Percentiles rank a stretch among this genome's conserved stretches.
phyloP scores from a whole-genome alignment of 306 rosid species.

The Bauhinia variegata region DNA sequence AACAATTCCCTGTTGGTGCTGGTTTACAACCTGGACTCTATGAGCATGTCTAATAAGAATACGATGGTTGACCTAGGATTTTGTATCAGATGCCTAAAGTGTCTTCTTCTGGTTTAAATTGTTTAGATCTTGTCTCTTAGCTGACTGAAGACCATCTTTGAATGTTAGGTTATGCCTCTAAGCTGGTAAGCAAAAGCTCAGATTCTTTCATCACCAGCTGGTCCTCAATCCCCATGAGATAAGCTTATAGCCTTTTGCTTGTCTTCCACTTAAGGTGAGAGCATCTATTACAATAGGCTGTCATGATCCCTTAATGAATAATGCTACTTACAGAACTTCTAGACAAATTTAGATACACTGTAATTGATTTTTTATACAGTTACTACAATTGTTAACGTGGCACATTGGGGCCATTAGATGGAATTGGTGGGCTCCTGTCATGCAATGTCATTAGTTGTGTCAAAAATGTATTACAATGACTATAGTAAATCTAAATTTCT shows the following conservation, averaged over 20 bases:
- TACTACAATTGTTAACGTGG: no score
- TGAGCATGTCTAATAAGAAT: no score
- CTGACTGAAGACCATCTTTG: slow-evolving; percentile 2
- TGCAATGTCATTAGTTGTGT: no score
- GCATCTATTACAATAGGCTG: slow-evolving; percentile 36
- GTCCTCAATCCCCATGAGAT: slow-evolving; percentile 47
- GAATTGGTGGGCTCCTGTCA: no score
- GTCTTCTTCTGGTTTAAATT: slow-evolving; percentile 10
- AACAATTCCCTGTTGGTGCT: not conserved
- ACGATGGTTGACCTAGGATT: no score
- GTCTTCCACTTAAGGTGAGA: slow-evolving; percentile 29
- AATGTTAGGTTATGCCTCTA: slow-evolving; percentile 27
- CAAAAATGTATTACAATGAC: no score
- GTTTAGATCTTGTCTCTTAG: not conserved
- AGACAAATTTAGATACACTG: no score
- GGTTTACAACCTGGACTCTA: slow-evolving; percentile 5
- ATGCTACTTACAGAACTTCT: not conserved
- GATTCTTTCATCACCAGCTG: slow-evolving; percentile 37
- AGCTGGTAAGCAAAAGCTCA: slow-evolving; percentile 24
- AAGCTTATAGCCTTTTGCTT: slow-evolving; percentile 31
- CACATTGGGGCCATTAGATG: no score
- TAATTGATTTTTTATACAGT: no score
- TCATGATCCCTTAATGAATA: slow-evolving; percentile 25
- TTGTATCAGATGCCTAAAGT: not conserved
- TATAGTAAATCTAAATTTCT: no score